These are phyloP conservation scores for Cicer pinnatifidum DNA, from an alignment of 306 rosid genomes.

Conservation along the genomic window DNA sequence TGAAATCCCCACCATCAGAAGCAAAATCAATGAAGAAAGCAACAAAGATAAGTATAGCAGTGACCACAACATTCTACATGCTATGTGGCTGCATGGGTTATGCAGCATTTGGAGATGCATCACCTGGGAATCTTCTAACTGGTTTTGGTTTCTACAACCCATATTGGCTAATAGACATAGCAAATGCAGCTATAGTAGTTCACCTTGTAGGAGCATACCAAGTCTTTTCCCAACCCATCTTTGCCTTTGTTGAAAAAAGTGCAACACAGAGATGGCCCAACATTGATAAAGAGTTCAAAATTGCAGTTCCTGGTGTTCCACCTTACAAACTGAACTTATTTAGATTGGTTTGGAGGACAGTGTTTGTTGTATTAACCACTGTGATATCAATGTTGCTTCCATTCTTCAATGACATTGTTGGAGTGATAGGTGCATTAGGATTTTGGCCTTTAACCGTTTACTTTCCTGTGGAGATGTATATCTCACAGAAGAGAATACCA, in stretches of 20 bases:
- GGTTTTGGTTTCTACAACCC: constrained; percentile 87
- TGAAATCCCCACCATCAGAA: constrained; percentile 85
- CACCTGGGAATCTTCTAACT: constrained; percentile 86
- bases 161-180: constrained; percentile 81
- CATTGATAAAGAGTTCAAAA: constrained; percentile 51
- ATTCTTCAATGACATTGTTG: constrained; percentile 77
- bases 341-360: constrained; percentile 65
- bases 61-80: constrained; percentile 73
- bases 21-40: constrained; percentile 88
- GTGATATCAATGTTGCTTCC: constrained; percentile 77
- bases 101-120: constrained; percentile 77
- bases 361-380: constrained; percentile 66
- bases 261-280: constrained; percentile 54
- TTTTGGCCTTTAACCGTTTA: constrained; percentile 84
- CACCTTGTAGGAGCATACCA: constrained; percentile 92
- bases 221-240: constrained; percentile 78
- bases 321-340: constrained; percentile 57
- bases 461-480: constrained; percentile 81
- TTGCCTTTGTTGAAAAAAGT: constrained; percentile 67
- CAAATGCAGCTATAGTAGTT: constrained; percentile 78
- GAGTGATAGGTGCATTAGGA: constrained; percentile 81
- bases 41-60: constrained; percentile 54
- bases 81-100: constrained; percentile 85
- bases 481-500: constrained; percentile 66
- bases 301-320: constrained; percentile 54